These are phyloP conservation scores for Gaertneriomyces sp. DNA, from an alignment of 192 early-diverging fungal genomes.

Conservation along the genomic window DNA sequence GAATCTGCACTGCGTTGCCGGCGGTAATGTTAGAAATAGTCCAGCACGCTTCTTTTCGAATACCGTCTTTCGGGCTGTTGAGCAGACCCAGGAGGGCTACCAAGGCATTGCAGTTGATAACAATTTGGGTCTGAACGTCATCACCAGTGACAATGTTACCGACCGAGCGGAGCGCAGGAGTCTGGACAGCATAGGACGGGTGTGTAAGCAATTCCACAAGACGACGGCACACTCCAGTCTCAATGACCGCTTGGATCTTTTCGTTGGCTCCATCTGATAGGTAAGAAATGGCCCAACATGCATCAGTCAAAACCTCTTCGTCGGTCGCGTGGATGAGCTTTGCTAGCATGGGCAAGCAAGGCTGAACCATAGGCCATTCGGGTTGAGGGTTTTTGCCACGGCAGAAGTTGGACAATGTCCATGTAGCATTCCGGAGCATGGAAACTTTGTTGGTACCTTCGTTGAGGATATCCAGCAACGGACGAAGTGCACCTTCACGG, in stretches of 20 bases:
- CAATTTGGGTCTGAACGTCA: slow-evolving; percentile 93
- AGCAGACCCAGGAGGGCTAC: slow-evolving; percentile 78
- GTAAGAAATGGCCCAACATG: slow-evolving; percentile 99
- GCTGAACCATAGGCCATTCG: slow-evolving; percentile 71
- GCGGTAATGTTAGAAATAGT: slow-evolving; percentile 99
- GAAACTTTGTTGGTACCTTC: slow-evolving; percentile 84
- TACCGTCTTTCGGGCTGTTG: slow-evolving; percentile 85
- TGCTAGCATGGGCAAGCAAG: slow-evolving; percentile 82
- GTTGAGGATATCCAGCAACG: slow-evolving; percentile 82
- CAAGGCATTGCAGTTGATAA: slow-evolving; percentile 87
- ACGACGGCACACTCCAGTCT: slow-evolving; percentile 88
- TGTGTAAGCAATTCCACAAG: slow-evolving; percentile 88
- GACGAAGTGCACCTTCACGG: slow-evolving; percentile 71
- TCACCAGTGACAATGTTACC: slow-evolving; percentile 99
- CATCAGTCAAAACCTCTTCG: slow-evolving; percentile 94
- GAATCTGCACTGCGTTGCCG: slow-evolving; percentile 88
- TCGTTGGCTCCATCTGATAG: slow-evolving; percentile 95
- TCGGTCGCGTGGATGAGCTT: slow-evolving; percentile 87
- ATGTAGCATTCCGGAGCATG: slow-evolving; percentile 98
- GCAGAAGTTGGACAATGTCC: slow-evolving; percentile 99
- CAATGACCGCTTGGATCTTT: slow-evolving; percentile 97
- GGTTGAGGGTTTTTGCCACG: slow-evolving; percentile 97
- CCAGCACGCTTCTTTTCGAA: slow-evolving; percentile 99
- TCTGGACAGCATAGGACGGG: slow-evolving; percentile 84
- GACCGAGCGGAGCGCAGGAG: slow-evolving; percentile 92